Evolutionary conservation across 2,329 filamentous ascomycete species (phyloP).

Genomic region (Ophiostoma pallidulum): DNA sequence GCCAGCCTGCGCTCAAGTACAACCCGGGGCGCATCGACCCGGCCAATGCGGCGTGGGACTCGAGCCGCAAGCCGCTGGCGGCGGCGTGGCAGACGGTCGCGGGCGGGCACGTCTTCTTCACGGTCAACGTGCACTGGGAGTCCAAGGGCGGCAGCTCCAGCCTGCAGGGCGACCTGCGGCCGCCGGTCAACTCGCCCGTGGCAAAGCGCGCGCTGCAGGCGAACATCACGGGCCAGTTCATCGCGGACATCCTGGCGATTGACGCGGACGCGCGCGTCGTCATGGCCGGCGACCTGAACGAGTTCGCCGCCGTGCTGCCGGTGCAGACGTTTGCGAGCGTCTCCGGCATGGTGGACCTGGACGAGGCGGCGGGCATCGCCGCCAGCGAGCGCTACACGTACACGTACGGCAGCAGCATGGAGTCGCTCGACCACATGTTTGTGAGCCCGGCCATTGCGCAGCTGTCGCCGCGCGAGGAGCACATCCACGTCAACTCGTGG

Average conservation of each 20-base stretch:
- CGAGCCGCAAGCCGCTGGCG: slow-evolving; percentile 56
- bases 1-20: slow-evolving; percentile 39
- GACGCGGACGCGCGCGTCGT: slow-evolving; percentile 50
- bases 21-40: slow-evolving; percentile 64
- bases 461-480: slow-evolving; percentile 41
- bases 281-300: slow-evolving; percentile 61
- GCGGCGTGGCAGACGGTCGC: slow-evolving; percentile 55
- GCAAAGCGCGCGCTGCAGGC: slow-evolving; percentile 47
- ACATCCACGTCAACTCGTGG: slow-evolving; percentile 66
- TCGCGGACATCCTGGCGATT: slow-evolving; percentile 45
- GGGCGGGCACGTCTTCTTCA: slow-evolving; percentile 49
- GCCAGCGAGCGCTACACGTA: slow-evolving; percentile 59
- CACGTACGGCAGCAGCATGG: slow-evolving; percentile 58
- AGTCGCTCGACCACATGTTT: slow-evolving; percentile 63
- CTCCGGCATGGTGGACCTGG: slow-evolving; percentile 51
- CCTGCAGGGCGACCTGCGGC: slow-evolving; percentile 55
- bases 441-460: slow-evolving; percentile 44
- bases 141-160: slow-evolving; percentile 58
- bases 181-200: slow-evolving; percentile 57
- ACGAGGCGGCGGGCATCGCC: slow-evolving; percentile 45
- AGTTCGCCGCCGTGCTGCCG: slow-evolving; percentile 55
- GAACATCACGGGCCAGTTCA: slow-evolving; percentile 50
- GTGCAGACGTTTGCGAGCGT: slow-evolving; percentile 42
- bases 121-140: slow-evolving; percentile 60
- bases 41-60: slow-evolving; percentile 46